Evolutionary conservation across 2,329 filamentous ascomycete genomes (phyloP).

Genomic region (Arachnopeziza araneosa): DNA sequence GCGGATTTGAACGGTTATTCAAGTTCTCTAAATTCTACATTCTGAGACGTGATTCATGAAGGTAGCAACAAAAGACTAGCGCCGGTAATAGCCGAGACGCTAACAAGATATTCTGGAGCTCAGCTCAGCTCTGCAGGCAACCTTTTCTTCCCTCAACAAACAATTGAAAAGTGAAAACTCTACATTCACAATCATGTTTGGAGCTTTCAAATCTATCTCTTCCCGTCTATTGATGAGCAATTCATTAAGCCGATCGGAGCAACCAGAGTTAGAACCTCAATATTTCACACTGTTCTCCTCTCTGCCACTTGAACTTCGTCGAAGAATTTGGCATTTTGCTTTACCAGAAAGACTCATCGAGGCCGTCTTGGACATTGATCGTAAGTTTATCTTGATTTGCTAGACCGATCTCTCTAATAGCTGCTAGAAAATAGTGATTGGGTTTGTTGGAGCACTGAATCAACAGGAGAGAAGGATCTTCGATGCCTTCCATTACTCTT

Average conservation of each 20-base stretch:
- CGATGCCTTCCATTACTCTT: slow-evolving; percentile 7
- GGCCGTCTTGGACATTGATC: slow-evolving; percentile 6
- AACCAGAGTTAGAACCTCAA: neutral
- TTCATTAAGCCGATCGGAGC: neutral
- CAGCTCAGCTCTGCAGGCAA: neutral
- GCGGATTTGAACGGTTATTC: slow-evolving; percentile 6
- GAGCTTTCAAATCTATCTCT: neutral
- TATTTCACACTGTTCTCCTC: slow-evolving; percentile 10
- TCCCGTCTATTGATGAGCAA: neutral
- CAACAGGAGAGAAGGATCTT: neutral
- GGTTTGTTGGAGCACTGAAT: neutral
- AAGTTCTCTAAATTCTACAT: neutral
- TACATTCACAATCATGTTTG: neutral
- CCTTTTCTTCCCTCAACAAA: neutral
- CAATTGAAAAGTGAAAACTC: neutral
- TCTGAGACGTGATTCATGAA: neutral
- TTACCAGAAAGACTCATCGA: slow-evolving; percentile 10
- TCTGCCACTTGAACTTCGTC: slow-evolving; percentile 15
- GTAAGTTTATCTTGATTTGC: neutral
- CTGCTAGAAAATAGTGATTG: neutral
- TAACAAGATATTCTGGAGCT: neutral
- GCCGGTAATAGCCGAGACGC: slow-evolving; percentile 4
- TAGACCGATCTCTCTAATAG: neutral
- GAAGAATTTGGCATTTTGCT: slow-evolving; percentile 13
- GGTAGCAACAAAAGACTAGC: slow-evolving; percentile 1